Base-by-base conservation (phyloP, 2,329 filamentous ascomycete genomes). In the Alternaria ventricosa region DNA sequence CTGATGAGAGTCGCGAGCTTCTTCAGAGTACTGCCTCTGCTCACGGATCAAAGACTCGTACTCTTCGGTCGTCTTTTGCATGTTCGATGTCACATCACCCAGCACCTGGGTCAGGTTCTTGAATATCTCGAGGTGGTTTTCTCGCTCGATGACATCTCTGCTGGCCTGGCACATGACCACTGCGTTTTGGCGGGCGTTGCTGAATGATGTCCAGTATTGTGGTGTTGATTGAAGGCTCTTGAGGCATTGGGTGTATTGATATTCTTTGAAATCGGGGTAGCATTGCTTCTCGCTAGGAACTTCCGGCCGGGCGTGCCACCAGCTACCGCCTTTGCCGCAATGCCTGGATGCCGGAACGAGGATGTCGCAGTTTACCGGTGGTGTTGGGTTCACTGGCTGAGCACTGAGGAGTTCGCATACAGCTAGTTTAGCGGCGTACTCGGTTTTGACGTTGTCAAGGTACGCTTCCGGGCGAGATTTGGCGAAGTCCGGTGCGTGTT, bases 121-220 rank as follows among this genome's bases (percentile, higher is more conserved):
- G 63, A 80, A 77, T 3, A 68, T 69, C 7, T 75, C 69, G 0
- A 81, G 66, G 30, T 77, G 73, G 18, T 74, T 75, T 79, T 84
- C 85, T 71, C 86, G 87, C 61, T 90, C 88, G 13, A 86, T 83
- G 56, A 88, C 85, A 45, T 84, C 79, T 41, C 88, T 84, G 45
- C 86, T 85, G 27, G 88, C 87, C 65, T 89, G 85, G 67, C 89
- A 91, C 68, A 91, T 87, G 18, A 88, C 78, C 46, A 87, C 80
- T 3, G 88, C 88, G 67, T 89, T 88, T 60, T 89, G 87, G 59
- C 84, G 82, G 61, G 83, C 87, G 75, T 89, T 89, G 68, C 86
- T 87, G 79, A 88, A 91, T 23, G 87, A 90, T 2, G 84, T 89
- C 88, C 88, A 91, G 74, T 83, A 86, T 47, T 88, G 87, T 1